These are phyloP conservation scores for Hanseniaspora lindneri DNA, from an alignment of 805 yeast genomes.

Conservation along the genomic window DNA sequence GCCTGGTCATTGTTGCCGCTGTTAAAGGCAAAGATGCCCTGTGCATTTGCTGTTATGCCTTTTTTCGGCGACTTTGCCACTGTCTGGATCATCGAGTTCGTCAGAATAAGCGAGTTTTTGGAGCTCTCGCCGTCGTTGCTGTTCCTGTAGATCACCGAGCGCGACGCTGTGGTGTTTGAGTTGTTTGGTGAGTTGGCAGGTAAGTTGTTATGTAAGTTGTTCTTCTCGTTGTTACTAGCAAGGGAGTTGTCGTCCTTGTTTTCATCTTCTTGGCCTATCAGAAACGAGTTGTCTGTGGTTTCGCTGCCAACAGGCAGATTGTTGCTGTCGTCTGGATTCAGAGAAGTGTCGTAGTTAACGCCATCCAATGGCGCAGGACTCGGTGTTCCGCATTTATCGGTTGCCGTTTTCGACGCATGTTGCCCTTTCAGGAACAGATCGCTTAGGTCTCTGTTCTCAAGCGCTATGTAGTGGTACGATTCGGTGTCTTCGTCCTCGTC, in stretches of 20 bases:
- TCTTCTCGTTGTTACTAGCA: no score
- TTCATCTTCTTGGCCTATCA: not conserved
- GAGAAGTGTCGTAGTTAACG: not conserved
- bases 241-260: not conserved
- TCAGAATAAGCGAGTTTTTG: not conserved
- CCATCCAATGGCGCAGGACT: not conserved
- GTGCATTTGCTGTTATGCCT: not conserved
- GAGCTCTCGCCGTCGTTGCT: not conserved
- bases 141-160: conserved; percentile 10
- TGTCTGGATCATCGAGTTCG: conserved; percentile 12
- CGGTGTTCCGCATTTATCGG: no score
- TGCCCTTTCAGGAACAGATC: no score
- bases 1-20: not conserved
- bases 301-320: conserved; percentile 4
- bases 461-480: not conserved
- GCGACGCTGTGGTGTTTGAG: conserved; percentile 1
- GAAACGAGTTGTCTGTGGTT: conserved; percentile 3
- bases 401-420: no score
- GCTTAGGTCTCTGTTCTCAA: no score
- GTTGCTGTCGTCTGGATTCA: conserved; percentile 12
- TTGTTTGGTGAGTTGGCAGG: not conserved
- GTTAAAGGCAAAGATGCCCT: not conserved
- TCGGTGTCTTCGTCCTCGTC: conserved; percentile 2
- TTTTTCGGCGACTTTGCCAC: conserved; percentile 12
- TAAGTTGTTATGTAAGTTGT: no score